Evolutionary conservation across 2,329 filamentous ascomycete genomes (phyloP).

Genomic region (Plenodomus lindquistii): DNA sequence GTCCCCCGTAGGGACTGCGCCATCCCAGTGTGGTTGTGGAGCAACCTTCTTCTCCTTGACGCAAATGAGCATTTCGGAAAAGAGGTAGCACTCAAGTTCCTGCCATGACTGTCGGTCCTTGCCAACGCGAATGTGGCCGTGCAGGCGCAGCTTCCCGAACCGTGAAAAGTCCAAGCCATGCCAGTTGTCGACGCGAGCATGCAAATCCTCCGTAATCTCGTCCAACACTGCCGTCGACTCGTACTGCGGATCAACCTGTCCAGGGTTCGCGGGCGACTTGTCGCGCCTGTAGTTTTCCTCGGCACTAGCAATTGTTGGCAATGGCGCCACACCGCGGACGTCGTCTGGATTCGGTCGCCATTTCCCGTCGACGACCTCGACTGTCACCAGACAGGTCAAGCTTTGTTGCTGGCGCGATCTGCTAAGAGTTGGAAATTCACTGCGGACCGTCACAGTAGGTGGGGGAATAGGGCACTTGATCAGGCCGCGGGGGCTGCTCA

Average conservation of each 20-base stretch:
- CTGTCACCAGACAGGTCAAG: constrained; percentile 88
- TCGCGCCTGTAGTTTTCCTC: constrained; percentile 50
- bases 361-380: constrained; percentile 90
- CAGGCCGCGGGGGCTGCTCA: constrained; percentile 71
- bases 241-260: constrained; percentile 58
- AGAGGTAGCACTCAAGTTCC: constrained; percentile 94
- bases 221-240: constrained; percentile 78
- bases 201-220: constrained; percentile 82
- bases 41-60: constrained; percentile 91
- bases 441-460: constrained; percentile 90
- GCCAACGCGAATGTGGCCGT: constrained; percentile 87
- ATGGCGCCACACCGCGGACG: constrained; percentile 59
- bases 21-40: constrained; percentile 68
- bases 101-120: constrained; percentile 98
- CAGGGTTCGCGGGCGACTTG: constrained; percentile 63
- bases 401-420: constrained; percentile 93
- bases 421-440: constrained; percentile 93
- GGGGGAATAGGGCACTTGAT: constrained; percentile 86
- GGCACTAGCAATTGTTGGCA: constrained; percentile 54
- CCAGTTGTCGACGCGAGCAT: constrained; percentile 95
- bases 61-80: constrained; percentile 98
- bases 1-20: constrained; percentile 52
- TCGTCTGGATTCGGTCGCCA: constrained; percentile 88
- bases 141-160: constrained; percentile 90
- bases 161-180: constrained; percentile 90